A percentile compares a stretch with the other conserved stretches of the same genome.
Evolutionary conservation across 2,329 filamentous ascomycete species (phyloP).

Genomic region (Parastagonospora avenae): DNA sequence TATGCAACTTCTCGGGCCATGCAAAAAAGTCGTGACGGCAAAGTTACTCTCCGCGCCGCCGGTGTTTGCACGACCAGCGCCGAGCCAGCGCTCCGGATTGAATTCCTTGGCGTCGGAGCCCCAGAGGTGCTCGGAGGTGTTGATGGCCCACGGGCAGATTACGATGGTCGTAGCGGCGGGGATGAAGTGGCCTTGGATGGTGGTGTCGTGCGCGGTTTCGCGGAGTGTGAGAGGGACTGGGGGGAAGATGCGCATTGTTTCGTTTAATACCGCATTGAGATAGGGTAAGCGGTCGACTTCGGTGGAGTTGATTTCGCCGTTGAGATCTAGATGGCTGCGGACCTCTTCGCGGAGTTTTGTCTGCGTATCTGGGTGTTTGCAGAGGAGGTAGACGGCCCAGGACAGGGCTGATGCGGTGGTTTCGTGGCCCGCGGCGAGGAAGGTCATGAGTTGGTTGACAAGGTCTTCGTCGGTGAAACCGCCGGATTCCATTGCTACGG

Average conservation of each 20-base stretch:
- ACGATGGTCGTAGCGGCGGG: constrained; percentile 74
- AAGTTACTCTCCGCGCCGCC: constrained; percentile 80
- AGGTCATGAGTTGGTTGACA: constrained; percentile 90
- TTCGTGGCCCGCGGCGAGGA: constrained; percentile 72
- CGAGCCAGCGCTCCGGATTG: constrained; percentile 68
- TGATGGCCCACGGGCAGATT: constrained; percentile 69
- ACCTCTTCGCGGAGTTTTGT: constrained; percentile 57
- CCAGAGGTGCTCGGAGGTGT: constrained; percentile 73
- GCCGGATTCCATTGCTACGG: constrained; percentile 76
- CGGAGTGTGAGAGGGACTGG: constrained; percentile 76
- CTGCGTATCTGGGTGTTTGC: constrained; percentile 56
- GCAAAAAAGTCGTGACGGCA: constrained; percentile 79
- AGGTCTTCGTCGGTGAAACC: constrained; percentile 78
- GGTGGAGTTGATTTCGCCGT: constrained; percentile 54
- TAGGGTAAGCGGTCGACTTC: constrained; percentile 78
- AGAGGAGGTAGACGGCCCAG: constrained; percentile 61
- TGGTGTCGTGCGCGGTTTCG: constrained; percentile 67
- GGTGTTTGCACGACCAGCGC: constrained; percentile 57
- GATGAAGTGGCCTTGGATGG: constrained; percentile 67
- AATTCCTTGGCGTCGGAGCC: constrained; percentile 76
- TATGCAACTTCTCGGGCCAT: constrained; percentile 86
- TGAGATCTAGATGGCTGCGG: constrained; percentile 44
- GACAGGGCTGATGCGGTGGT: constrained; percentile 61
- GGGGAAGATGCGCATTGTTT: constrained; percentile 74
- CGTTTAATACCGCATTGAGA: constrained; percentile 74